Evolutionary conservation across 345 rosid species (phyloP), one percentile per base, ranked within the genome.

Genomic region (Clausena lansium): DNA sequence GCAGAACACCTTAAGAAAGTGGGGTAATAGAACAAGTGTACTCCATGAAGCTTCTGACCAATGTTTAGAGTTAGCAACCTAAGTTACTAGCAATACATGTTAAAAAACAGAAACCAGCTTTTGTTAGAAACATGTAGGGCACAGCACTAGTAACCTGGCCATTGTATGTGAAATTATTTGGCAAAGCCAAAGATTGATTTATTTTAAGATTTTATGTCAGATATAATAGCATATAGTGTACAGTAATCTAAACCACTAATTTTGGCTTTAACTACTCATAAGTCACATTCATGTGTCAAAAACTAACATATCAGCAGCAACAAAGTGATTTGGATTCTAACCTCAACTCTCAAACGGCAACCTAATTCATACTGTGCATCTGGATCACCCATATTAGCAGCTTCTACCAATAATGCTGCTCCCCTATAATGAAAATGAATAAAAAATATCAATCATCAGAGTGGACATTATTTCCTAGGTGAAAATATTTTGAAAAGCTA

Each of bases 341-440:
- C 98, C 93, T 91, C 93, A 15, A 92, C 86, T 86, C 99, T 91
- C 74, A 96, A 81, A 66, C 80, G 94, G 80, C 99, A 91, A 55
- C 94, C 97, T 74, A 95, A 80, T 78, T 91, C 97, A 78, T 88
- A 95, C 10, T 91, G 97, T 58, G 97, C 98, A 72, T 95, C 95
- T 33, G 96, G 86, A 87, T 95, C 86, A 55, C 99, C 99, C 98
- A 95, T 93, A 50, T 92, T 88, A 55, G 97, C 97, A 84, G 99
- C 94, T 86, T 95, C 98, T 20, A 92, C 94, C 68, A 95, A 83
- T 86, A 95, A 88, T 71, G 99, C 95, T 84, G 94, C 98, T 80
- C 99, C 98, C 64, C 97, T 93, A 65, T 33, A 67, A 81, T 33
- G 22, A 64, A 28, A 66, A 58, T 19, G 3, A 15, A 20, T 36